Evolutionary conservation across 2,329 filamentous ascomycete genomes (phyloP), one percentile per base, ranked within the genome.

Genomic region (Penicillium nordicum): DNA sequence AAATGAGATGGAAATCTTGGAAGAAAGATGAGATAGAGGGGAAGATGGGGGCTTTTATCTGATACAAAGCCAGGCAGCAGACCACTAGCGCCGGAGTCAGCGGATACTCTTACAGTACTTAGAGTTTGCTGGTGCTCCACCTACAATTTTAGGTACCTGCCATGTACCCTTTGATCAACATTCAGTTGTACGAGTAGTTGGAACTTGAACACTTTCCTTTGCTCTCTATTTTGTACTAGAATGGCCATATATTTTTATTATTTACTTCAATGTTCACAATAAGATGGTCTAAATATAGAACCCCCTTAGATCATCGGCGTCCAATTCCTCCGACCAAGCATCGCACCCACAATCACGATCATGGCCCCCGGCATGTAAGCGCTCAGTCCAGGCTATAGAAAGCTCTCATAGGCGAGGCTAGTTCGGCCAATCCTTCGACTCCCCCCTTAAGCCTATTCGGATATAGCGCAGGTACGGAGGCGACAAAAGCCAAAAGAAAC

Each of bases 231-330:
- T 21, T 21, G 21, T 21, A 21, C 16, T 45, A 1, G 14, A 8
- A 34, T 16, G 18, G 29, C 3, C 43, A 46, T 32, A 16, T 11
- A 14, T 5, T 29, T 32, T 7, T 12, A 32, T 14, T n/a, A 50
- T 18, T 50, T 18, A n/a, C 8, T 12, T 4, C 30, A 32, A 23
- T 1, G 4, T 45, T 10, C 2, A 43, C 18, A 18, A 9, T 44
- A 14, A 1, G 16, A 10, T 23, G 11, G 11, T 41, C 21, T 61
- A 62, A 62, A 62, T 50, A 60, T 61, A 60, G 59, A 55, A 48
- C 21, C 53, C 57, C 59, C 48, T 43, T 37, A 44, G 7, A 12
- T 27, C 25, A 34, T 51, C 59, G 57, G 57, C 18, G 29, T 14
- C 27, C 29, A 32, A 38, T 36, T 23, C 25, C 58, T 46, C 58